Base-by-base conservation (phyloP, 2,329 filamentous ascomycete genomes). In the Elsinoe batatas region DNA sequence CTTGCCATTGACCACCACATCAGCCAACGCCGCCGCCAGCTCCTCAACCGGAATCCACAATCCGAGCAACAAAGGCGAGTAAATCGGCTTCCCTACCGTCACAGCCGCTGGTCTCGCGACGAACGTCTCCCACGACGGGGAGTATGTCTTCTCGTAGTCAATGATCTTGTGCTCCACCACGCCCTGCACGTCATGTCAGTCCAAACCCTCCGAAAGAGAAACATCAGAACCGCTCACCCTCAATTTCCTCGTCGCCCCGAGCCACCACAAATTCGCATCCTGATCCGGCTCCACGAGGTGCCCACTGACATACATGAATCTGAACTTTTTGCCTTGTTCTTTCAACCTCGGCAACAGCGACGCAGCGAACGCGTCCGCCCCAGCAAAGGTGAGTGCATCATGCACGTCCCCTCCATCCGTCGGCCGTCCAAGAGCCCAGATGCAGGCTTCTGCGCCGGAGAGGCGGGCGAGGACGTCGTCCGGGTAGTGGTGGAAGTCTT, bases 401-500 rank as follows among this genome's bases (percentile, higher is more conserved):
- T 69, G 68, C 13, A 71, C 61, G 7, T 65, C 62, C n/a, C 58
- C 51, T 36, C 64, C 65, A 15, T 59, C 54, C 6, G 62, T 62
- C 1, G 63, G 58, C 37, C 51, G 61, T 50, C 61, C 62, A 11
- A 65, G 63, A 8, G 58, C 59, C 72, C 72, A 76, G 11, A 76
- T 71, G 60, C 71, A 74, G 13, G 69, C 71, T 53, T 73, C 68
- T 8, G 71, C 69, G 7, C 68, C 72, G 32, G 63, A 58, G 3
- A 75, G 61, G 40, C 71, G 63, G 12, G 62, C 35, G 2, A 76
- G 55, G 10, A 74, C 61, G 5, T 72, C 66, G 0, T 68, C 65
- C 0, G 77, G 69, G 60, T 78, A 81, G 1, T 67, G 64, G 2
- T 70, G 67, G 63, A 82, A 83, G 61, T 82, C 76, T n/a, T 74